Percentiles rank a stretch among this genome's conserved stretches.
Conservation (phyloP, 73 alveolate genomes). For the Tetrahymena malaccensis region DNA sequence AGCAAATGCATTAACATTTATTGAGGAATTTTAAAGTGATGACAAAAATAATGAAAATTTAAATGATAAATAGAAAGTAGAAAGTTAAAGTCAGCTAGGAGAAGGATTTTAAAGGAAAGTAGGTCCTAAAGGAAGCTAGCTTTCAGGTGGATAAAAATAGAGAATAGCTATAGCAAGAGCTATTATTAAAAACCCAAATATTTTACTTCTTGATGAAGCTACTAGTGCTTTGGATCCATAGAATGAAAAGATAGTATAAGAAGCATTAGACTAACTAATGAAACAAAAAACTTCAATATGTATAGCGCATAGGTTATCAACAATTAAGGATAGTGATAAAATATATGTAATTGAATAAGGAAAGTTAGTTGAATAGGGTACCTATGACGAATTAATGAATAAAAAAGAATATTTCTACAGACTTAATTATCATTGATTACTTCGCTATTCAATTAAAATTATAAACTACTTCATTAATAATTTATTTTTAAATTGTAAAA, state of each 20-base stretch:
- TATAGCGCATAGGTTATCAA: conserved; percentile 42
- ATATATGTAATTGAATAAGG: not conserved
- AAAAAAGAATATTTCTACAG: not conserved
- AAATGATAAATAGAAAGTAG: conserved; percentile 36
- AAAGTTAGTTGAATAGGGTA: not conserved
- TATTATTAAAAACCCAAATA: conserved; percentile 41
- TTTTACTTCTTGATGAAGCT: conserved; percentile 64
- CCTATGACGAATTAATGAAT: not conserved
- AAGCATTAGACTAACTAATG: conserved; percentile 43
- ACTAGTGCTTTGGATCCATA: conserved; percentile 57
- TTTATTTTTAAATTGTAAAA: too few relatives aligned
- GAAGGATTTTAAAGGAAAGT: conserved; percentile 59
- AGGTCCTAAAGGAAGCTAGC: conserved; percentile 51
- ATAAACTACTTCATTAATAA: too few relatives aligned
- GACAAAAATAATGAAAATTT: not conserved
- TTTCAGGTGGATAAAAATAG: conserved; percentile 68
- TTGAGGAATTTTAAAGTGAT: conserved; percentile 12
- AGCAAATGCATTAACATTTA: conserved; percentile 53
- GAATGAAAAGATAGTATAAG: conserved; percentile 42
- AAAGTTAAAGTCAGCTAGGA: conserved; percentile 13
- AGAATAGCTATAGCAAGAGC: conserved; percentile 74
- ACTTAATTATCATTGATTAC: not conserved
- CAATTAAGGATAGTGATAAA: not conserved
- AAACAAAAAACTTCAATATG: conserved; percentile 20
- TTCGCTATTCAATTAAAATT: too few relatives aligned